Percentiles rank a stretch among this genome's conserved stretches.
These are phyloP conservation scores for Ustilago loliicola DNA, from an alignment of 1,284 basidiomycete species.

Conservation along the genomic window DNA sequence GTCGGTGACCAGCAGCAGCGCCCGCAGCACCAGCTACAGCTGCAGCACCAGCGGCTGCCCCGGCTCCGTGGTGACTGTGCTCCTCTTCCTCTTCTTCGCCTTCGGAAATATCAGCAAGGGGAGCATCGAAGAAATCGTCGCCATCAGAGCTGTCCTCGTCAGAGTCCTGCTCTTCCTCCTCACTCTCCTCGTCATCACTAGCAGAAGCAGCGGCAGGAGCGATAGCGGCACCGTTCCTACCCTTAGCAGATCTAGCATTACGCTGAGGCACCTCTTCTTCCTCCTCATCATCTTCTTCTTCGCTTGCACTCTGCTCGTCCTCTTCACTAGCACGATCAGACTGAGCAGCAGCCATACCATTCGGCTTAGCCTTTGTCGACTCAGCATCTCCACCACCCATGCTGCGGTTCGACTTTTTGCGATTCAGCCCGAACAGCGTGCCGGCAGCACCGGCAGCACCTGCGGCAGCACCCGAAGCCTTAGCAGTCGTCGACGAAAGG, in stretches of 20 bases:
- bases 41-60: conserved; percentile 16
- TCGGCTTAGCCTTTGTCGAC: not conserved
- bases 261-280: conserved; percentile 25
- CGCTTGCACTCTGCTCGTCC: conserved; percentile 12
- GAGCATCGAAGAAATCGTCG: conserved; percentile 61
- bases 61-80: conserved; percentile 21
- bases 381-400: conserved; percentile 18
- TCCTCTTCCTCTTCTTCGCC: conserved; percentile 57
- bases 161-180: conserved; percentile 15
- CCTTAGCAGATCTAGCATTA: conserved; percentile 17
- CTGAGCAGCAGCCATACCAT: conserved; percentile 16
- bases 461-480: conserved; percentile 26
- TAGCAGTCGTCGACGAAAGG: conserved; percentile 39
- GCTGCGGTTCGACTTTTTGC: conserved; percentile 38
- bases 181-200: conserved; percentile 20
- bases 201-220: conserved; percentile 19
- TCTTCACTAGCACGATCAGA: conserved; percentile 15
- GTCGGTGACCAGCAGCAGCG: conserved; percentile 32
- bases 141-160: conserved; percentile 45
- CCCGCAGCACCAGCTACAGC: conserved; percentile 20
- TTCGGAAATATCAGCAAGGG: conserved; percentile 62
- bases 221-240: conserved; percentile 23
- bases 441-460: conserved; percentile 35
- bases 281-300: conserved; percentile 21
- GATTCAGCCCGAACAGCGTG: conserved; percentile 22